These are phyloP conservation scores for Mangifera indica DNA, from an alignment of 345 rosid species.

Conservation along the genomic window DNA sequence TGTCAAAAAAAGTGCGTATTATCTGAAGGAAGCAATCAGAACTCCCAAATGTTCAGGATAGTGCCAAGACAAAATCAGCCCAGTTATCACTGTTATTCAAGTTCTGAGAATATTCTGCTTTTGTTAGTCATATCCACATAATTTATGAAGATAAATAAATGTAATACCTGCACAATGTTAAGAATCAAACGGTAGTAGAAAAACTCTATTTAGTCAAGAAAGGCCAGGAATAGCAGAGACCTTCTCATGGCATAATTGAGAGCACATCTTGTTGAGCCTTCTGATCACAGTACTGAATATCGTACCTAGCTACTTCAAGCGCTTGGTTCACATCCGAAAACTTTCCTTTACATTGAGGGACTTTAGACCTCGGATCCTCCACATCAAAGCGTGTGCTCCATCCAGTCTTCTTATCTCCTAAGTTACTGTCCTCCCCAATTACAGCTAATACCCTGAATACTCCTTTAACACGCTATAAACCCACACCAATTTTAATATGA, in stretches of 20 bases:
- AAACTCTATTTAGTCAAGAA: not conserved
- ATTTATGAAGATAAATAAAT: not conserved
- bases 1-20: slow-evolving; percentile 14
- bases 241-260: slow-evolving; percentile 95
- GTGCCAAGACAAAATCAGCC: not conserved
- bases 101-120: not conserved
- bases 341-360: slow-evolving; percentile 78
- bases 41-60: not conserved
- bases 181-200: not conserved
- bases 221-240: slow-evolving; percentile 30
- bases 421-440: slow-evolving; percentile 64
- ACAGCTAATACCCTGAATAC: slow-evolving; percentile 74
- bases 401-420: slow-evolving; percentile 65
- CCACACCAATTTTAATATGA: slow-evolving; percentile 16
- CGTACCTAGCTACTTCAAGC: slow-evolving; percentile 85
- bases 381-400: slow-evolving; percentile 83
- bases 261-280: slow-evolving; percentile 96
- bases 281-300: slow-evolving; percentile 92
- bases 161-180: not conserved
- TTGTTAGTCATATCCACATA: not conserved
- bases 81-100: not conserved
- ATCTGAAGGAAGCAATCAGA: slow-evolving; percentile 8
- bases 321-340: slow-evolving; percentile 88
- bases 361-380: slow-evolving; percentile 93
- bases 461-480: slow-evolving; percentile 58